Percentiles rank a stretch among this genome's conserved stretches.
phyloP scores from a whole-genome alignment of 192 early-diverging fungal genomes.

The Chytriomyces hyalinus region DNA sequence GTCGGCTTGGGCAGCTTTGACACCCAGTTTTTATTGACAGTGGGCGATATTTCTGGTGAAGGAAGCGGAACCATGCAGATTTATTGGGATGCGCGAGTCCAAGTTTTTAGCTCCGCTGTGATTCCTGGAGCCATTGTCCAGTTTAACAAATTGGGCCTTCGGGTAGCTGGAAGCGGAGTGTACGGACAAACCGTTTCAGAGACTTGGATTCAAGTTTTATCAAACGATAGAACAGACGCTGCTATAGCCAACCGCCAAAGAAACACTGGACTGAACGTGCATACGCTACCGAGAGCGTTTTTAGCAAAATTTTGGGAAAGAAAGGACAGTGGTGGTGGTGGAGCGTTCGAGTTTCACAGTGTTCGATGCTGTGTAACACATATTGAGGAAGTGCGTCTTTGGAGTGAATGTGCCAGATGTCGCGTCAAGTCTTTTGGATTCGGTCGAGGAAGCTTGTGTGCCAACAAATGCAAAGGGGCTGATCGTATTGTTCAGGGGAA shows the following conservation, averaged over 20 bases:
- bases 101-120: not conserved
- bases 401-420: constrained; percentile 15
- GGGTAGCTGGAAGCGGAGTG: not conserved
- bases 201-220: constrained; percentile 12
- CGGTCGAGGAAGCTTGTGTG: not conserved
- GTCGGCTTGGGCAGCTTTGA: constrained; percentile 14
- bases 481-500: not conserved
- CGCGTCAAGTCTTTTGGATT: not conserved
- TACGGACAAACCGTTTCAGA: constrained; percentile 8
- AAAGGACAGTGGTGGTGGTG: no score
- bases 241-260: not conserved
- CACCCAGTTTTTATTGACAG: not conserved
- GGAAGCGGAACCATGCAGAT: constrained; percentile 2
- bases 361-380: constrained; percentile 6
- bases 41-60: not conserved
- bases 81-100: not conserved
- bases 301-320: not conserved
- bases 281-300: constrained; percentile 5
- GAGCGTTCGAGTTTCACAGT: no score
- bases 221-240: not conserved
- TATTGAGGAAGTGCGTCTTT: not conserved
- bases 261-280: not conserved
- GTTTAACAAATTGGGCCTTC: not conserved
- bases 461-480: not conserved
- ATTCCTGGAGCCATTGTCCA: constrained; percentile 2